Evolutionary conservation across 176 grass and related monocot genomes (phyloP).

Genomic region (Elymus sibiricus): DNA sequence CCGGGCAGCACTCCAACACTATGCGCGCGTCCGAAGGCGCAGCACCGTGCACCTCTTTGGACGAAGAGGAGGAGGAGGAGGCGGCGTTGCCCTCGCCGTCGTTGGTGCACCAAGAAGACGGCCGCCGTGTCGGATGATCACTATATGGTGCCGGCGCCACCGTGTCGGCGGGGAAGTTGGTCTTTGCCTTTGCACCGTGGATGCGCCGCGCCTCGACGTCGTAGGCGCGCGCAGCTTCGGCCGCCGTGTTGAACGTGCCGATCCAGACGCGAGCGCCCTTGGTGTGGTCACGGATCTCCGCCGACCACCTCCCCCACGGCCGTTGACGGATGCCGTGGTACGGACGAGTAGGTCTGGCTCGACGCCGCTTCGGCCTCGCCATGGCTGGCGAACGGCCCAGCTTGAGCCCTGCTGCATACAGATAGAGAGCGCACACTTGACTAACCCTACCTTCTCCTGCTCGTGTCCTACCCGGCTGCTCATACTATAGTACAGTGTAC

Average conservation of each 20-base stretch:
- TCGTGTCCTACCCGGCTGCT: too few species aligned
- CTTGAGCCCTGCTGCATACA: neutral
- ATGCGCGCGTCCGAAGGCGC: too few species aligned
- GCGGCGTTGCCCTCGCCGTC: neutral
- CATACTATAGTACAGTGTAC: too few species aligned
- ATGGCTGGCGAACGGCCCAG: neutral
- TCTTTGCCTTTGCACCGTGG: neutral
- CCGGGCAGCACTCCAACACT: too few species aligned
- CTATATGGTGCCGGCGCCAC: too few species aligned
- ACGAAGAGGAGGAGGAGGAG: too few species aligned
- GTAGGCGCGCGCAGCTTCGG: too few species aligned
- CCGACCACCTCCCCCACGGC: constrained; percentile 10
- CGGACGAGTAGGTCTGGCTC: neutral
- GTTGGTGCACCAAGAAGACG: neutral
- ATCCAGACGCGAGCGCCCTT: neutral
- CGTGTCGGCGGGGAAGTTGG: neutral
- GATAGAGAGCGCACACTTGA: neutral
- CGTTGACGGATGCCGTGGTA: constrained; percentile 26
- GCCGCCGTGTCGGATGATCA: neutral
- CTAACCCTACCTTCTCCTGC: neutral
- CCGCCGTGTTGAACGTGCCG: too few species aligned
- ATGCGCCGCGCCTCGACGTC: neutral
- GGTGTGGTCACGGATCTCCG: constrained; percentile 8
- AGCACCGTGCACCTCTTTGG: too few species aligned
- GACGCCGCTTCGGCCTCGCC: neutral